Evolutionary conservation across 2,329 filamentous ascomycete species (phyloP), one percentile per base, ranked within the genome.

Genomic region (Aureobasidium namibiae): DNA sequence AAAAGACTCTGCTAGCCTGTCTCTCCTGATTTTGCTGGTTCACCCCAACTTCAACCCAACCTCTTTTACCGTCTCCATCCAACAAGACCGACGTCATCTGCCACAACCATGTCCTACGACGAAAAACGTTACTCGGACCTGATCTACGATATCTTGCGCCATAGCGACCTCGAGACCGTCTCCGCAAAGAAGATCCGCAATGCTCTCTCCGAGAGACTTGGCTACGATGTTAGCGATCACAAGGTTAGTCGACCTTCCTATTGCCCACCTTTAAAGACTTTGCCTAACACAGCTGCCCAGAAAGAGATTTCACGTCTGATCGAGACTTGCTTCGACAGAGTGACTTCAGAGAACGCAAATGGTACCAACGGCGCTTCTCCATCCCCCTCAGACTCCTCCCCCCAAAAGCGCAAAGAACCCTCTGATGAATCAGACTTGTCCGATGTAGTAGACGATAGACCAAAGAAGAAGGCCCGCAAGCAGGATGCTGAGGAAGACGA

Each of bases 401-500:
- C 65, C 14, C 56, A 65, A 61, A 78, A 79, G 71, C 76, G 76
- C 62, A 73, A 74, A 60, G 68, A 68, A 36, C 69, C 62, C 56
- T 62, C 59, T 29, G 63, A 67, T 36, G 68, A 72, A 31, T 72
- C 72, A 38, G 76, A 69, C 38, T 67, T 75, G 52, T 78, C 76
- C 14, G 73, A 75, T 33, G 67, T 74, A 46, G 65, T 65, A 18
- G 69, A 71, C 53, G 69, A 72, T 1, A 76, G 76, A 26, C 74
- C 76, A 1, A 78, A 77, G 68, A 76, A 75, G 65, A 77, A 75
- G 65, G 69, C 86, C 70, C 90, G 90, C 75, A 87, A 87, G 73
- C 73, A 78, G 60, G 42, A 60, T n/a, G 80, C 83, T 29, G 76
- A 82, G 65, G 90, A 95, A 64, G 87, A 89, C 33, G 94, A 99